Percentiles rank a stretch among this genome's conserved stretches.
Evolutionary conservation across 2,329 filamentous ascomycete species (phyloP).

Genomic region (Botrytis elliptica): DNA sequence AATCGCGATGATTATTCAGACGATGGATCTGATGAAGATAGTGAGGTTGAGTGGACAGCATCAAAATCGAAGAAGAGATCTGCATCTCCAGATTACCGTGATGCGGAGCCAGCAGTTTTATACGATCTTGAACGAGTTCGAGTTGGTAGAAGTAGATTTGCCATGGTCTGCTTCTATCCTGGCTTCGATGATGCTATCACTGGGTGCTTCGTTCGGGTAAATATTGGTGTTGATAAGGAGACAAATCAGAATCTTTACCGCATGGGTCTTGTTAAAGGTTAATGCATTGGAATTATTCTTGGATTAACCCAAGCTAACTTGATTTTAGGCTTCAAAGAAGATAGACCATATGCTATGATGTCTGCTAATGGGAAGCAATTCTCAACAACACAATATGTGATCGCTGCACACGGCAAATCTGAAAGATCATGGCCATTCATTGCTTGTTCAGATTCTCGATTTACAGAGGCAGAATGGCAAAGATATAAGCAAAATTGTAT

Average conservation of each 20-base stretch:
- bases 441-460: slow-evolving; percentile 78
- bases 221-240: slow-evolving; percentile 72
- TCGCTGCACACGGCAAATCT: slow-evolving; percentile 78
- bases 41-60: slow-evolving; percentile 75
- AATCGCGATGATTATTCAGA: slow-evolving; percentile 56
- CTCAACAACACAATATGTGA: slow-evolving; percentile 81
- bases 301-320: slow-evolving; percentile 34
- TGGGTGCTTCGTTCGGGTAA: slow-evolving; percentile 83
- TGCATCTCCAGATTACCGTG: slow-evolving; percentile 45
- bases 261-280: slow-evolving; percentile 84
- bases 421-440: slow-evolving; percentile 87
- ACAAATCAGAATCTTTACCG: slow-evolving; percentile 78
- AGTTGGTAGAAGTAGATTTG: slow-evolving; percentile 82
- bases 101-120: slow-evolving; percentile 66
- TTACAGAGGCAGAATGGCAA: slow-evolving; percentile 82
- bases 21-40: slow-evolving; percentile 66
- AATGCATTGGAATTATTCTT: slow-evolving; percentile 22
- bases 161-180: slow-evolving; percentile 89
- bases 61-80: slow-evolving; percentile 51
- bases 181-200: slow-evolving; percentile 79
- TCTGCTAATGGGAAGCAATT: slow-evolving; percentile 72
- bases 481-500: slow-evolving; percentile 75
- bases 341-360: slow-evolving; percentile 80
- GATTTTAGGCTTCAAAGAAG: slow-evolving; percentile 66
- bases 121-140: slow-evolving; percentile 82